Evolutionary conservation across 495 filamentous ascomycete species (phyloP).

Genomic region (Daldinia bambusicola): DNA sequence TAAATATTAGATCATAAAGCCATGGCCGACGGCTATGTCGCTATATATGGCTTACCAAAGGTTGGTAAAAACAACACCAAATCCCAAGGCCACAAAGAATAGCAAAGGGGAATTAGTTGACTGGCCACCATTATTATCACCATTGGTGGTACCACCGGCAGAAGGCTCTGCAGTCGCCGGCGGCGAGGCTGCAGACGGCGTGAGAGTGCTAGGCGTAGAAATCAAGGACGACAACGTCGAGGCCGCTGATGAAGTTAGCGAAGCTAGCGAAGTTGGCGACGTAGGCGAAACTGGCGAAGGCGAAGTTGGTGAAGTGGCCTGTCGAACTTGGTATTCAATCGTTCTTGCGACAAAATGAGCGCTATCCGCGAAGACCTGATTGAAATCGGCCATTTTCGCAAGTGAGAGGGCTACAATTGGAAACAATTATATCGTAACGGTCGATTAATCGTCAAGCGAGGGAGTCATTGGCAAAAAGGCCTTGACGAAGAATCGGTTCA

Average conservation of each 20-base stretch:
- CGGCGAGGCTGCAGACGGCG: constrained; percentile 26
- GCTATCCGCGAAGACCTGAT: constrained; percentile 47
- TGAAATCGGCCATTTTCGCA: constrained; percentile 46
- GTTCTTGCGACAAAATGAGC: constrained; percentile 48
- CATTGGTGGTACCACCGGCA: constrained; percentile 20
- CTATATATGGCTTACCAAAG: constrained; percentile 75
- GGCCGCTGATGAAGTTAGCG: constrained; percentile 8
- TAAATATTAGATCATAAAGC: constrained; percentile 45
- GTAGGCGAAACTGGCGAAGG: too few relatives aligned
- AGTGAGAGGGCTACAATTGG: constrained; percentile 4
- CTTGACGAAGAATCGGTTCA: constrained; percentile 39
- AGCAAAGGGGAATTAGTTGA: constrained; percentile 90
- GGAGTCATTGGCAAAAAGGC: constrained; percentile 38
- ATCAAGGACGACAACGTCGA: constrained; percentile 19
- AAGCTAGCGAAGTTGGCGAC: not conserved
- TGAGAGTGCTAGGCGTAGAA: constrained; percentile 20
- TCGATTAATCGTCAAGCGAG: constrained; percentile 35
- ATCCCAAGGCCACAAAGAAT: constrained; percentile 97
- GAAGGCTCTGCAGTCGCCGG: constrained; percentile 32
- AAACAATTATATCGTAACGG: constrained; percentile 16
- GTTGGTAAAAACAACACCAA: constrained; percentile 99
- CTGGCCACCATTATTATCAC: constrained; percentile 33
- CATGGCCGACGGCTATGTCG: not conserved
- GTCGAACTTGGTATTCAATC: constrained; percentile 46
- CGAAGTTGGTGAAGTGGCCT: constrained; percentile 18